Evolutionary conservation across 1,139 yeast species (phyloP).

Genomic region (Lipomyces yarrowii): DNA sequence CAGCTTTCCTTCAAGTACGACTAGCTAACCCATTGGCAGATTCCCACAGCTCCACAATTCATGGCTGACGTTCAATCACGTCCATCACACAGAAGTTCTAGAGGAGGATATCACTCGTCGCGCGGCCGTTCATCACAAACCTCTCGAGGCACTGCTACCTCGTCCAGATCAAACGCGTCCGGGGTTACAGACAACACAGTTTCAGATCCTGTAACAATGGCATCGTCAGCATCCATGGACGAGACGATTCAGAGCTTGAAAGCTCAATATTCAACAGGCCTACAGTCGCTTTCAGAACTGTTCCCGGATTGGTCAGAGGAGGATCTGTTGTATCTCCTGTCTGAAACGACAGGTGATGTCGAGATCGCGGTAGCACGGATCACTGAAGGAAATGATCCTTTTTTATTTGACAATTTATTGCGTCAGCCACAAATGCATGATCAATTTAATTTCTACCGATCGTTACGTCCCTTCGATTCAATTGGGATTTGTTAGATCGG

Average conservation of each 20-base stretch:
- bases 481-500: conserved; percentile 2
- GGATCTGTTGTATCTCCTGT: conserved; percentile 74
- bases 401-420: conserved; percentile 44
- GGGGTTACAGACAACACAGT: conserved; percentile 6
- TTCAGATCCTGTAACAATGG: conserved; percentile 8
- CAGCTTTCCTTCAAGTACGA: not conserved
- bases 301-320: conserved; percentile 95
- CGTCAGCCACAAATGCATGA: conserved; percentile 44
- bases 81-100: conserved; percentile 19
- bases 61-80: conserved; percentile 29
- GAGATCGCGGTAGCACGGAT: conserved; percentile 84
- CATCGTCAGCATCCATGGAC: conserved; percentile 20
- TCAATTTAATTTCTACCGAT: not conserved
- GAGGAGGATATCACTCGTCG: conserved; percentile 20
- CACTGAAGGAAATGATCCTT: conserved; percentile 59
- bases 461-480: not conserved
- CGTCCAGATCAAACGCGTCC: conserved; percentile 17
- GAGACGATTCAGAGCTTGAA: conserved; percentile 40
- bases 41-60: conserved; percentile 6
- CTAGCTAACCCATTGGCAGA: not conserved
- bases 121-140: conserved; percentile 16
- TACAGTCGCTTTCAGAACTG: conserved; percentile 72
- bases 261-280: conserved; percentile 44
- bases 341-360: conserved; percentile 71
- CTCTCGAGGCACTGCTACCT: conserved; percentile 12